Conservation (phyloP, 2,329 filamentous ascomycete species). For the Fusarium anguioides region DNA sequence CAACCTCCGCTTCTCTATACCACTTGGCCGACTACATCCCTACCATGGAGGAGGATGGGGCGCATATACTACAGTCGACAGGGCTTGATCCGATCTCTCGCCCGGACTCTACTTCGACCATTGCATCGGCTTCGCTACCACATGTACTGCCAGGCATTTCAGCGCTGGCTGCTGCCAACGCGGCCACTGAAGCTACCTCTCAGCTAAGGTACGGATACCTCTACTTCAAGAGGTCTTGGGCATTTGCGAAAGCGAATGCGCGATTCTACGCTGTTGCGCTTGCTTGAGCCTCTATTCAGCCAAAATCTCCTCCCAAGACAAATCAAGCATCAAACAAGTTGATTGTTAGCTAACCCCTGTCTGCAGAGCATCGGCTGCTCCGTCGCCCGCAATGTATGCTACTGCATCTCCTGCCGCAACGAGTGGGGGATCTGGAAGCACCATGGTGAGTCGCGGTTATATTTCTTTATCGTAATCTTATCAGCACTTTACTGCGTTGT, state of each 20-base stretch:
- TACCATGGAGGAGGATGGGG: conserved; percentile 59
- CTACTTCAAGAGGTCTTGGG: background rate
- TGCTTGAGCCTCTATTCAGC: background rate
- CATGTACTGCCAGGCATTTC: conserved; percentile 60
- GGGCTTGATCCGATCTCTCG: conserved; percentile 61
- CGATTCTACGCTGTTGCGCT: background rate
- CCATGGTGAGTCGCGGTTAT: conserved; percentile 52
- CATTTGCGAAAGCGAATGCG: background rate
- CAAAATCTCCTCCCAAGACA: background rate
- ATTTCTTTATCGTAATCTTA: conserved; percentile 25
- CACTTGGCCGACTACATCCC: background rate
- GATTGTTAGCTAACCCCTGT: conserved; percentile 31
- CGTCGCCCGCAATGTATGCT: conserved; percentile 42
- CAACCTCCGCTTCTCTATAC: background rate
- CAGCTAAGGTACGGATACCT: conserved; percentile 58
- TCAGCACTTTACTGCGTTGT: conserved; percentile 1
- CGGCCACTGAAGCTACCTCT: conserved; percentile 54
- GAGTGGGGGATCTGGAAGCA: conserved; percentile 53
- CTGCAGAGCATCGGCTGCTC: conserved; percentile 37
- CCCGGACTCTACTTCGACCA: conserved; percentile 61
- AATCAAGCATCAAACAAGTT: background rate
- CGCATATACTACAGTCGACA: conserved; percentile 53
- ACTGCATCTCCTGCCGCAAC: conserved; percentile 55
- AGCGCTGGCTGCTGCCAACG: conserved; percentile 56
- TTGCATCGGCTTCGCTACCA: conserved; percentile 54